phyloP scores from a whole-genome alignment of 495 filamentous ascomycete genomes.

The Daldinia decipiens region DNA sequence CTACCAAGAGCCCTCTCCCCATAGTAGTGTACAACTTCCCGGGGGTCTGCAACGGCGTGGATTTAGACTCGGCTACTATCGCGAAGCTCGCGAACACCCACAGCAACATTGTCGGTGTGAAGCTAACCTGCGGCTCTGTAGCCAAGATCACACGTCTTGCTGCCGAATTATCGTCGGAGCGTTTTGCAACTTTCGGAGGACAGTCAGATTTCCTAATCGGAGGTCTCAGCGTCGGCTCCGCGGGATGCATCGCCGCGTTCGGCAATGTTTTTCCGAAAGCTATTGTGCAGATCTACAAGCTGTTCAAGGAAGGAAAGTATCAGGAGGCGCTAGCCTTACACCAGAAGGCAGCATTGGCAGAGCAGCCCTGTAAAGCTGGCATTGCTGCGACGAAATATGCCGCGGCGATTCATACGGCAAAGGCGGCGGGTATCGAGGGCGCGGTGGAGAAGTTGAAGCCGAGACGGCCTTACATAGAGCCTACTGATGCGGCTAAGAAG shows the following conservation, averaged over 20 bases:
- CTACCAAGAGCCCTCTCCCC: conserved; percentile 60
- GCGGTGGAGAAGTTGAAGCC: conserved; percentile 66
- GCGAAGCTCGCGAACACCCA: conserved; percentile 60
- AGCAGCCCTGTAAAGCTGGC: conserved; percentile 68
- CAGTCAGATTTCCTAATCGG: conserved; percentile 77
- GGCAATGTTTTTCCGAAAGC: conserved; percentile 72
- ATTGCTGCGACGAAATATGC: conserved; percentile 75
- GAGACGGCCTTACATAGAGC: conserved; percentile 66
- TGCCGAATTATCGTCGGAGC: conserved; percentile 61
- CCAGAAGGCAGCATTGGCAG: conserved; percentile 58
- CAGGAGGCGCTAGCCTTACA: conserved; percentile 67
- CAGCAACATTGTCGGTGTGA: conserved; percentile 66
- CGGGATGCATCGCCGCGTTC: conserved; percentile 74
- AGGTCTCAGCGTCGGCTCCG: conserved; percentile 66
- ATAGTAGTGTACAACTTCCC: conserved; percentile 79
- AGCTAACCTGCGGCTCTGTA: conserved; percentile 75
- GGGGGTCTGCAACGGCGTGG: conserved; percentile 75
- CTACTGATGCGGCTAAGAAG: conserved; percentile 59
- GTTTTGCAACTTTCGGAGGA: conserved; percentile 74
- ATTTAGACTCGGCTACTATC: conserved; percentile 72
- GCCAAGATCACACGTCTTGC: conserved; percentile 66
- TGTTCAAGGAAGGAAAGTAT: conserved; percentile 60
- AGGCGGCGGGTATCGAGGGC: conserved; percentile 65
- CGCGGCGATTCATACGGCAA: conserved; percentile 64
- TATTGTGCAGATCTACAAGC: conserved; percentile 62